Evolutionary conservation across 2,329 filamentous ascomycete species (phyloP).

Genomic region (Fusarium sp.): DNA sequence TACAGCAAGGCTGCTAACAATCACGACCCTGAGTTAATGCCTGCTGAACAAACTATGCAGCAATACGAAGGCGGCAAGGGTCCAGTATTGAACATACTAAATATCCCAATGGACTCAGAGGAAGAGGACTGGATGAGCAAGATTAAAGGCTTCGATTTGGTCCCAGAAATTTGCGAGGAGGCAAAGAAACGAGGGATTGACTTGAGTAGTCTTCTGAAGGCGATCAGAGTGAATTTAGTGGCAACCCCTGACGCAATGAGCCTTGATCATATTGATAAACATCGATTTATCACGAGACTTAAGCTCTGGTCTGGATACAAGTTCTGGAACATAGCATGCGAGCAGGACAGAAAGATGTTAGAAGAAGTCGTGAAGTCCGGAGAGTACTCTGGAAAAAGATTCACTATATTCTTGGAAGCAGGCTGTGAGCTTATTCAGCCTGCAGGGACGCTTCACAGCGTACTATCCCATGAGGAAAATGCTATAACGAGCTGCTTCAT

Average conservation of each 20-base stretch:
- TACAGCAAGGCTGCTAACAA: not conserved
- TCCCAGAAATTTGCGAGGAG: not conserved
- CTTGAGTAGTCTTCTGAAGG: not conserved
- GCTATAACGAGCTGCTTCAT: not conserved
- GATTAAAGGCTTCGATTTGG: not conserved
- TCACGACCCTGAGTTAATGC: not conserved
- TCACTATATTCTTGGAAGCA: not conserved
- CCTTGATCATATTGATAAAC: not conserved
- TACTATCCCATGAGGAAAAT: not conserved
- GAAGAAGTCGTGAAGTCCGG: no score
- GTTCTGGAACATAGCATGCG: not conserved
- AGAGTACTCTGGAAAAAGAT: not conserved
- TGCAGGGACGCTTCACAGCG: not conserved
- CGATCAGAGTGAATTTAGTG: not conserved
- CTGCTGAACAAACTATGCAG: not conserved
- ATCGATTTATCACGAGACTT: not conserved
- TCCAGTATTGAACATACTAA: not conserved
- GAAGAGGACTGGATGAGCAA: not conserved
- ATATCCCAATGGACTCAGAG: not conserved
- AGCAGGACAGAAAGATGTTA: no score
- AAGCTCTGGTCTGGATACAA: not conserved
- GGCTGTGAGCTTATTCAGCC: not conserved
- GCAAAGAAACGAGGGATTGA: not conserved
- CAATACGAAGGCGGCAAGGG: not conserved
- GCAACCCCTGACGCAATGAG: not conserved